phyloP scores from a whole-genome alignment of 768 basidiomycete species.

The Pulveroboletus frians region DNA sequence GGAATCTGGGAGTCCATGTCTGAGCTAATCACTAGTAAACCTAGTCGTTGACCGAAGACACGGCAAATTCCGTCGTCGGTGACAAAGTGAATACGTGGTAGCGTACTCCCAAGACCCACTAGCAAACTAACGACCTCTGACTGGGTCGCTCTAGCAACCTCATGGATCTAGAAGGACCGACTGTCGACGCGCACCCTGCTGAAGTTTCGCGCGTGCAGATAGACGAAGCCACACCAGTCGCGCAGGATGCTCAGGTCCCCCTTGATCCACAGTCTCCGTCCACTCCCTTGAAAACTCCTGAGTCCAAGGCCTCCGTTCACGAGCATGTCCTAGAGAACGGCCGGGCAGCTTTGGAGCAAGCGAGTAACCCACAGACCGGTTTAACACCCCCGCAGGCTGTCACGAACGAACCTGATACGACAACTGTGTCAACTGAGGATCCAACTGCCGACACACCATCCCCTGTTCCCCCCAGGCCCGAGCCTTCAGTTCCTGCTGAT shows the following conservation, averaged over 20 bases:
- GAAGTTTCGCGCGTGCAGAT: slow-evolving; percentile 3
- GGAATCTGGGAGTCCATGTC: slow-evolving; percentile 38
- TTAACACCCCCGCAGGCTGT: background rate
- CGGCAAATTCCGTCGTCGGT: slow-evolving; percentile 27
- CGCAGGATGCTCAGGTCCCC: slow-evolving; percentile 4
- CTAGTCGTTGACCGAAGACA: background rate
- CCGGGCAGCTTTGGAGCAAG: background rate
- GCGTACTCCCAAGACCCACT: background rate
- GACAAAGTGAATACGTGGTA: background rate
- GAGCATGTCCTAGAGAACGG: background rate
- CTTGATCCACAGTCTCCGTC: slow-evolving; percentile 4
- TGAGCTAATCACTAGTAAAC: background rate
- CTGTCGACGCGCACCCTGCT: slow-evolving; percentile 1
- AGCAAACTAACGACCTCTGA: background rate
- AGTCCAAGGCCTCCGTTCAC: background rate
- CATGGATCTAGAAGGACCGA: slow-evolving; percentile 19
- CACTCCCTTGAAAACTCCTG: slow-evolving; percentile 2
- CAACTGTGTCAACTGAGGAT: background rate
- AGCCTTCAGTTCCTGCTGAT: slow-evolving; percentile 2
- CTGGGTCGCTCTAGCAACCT: background rate
- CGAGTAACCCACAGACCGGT: background rate
- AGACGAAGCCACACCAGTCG: slow-evolving; percentile 7
- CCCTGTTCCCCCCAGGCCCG: slow-evolving; percentile 3
- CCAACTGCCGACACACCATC: slow-evolving; percentile 6
- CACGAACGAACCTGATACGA: slow-evolving; percentile 1